Percentiles rank a stretch among this genome's conserved stretches.
Conservation (phyloP, 306 rosid genomes). For the Medicago lupulina region DNA sequence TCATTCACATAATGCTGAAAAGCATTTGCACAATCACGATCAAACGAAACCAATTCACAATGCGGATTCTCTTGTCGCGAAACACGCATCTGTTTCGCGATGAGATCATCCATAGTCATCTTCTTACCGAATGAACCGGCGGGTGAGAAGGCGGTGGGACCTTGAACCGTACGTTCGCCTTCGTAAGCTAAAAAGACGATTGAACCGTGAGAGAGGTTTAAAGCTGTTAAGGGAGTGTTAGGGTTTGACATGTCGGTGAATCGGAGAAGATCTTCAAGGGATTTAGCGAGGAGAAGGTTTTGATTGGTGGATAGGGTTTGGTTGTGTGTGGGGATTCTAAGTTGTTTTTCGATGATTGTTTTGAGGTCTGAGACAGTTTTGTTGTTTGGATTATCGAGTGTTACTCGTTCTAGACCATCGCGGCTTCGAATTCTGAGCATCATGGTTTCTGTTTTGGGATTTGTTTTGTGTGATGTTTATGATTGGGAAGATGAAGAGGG, state of each 20-base stretch:
- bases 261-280: slow-evolving; percentile 63
- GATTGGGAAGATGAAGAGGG: background rate
- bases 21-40: slow-evolving; percentile 87
- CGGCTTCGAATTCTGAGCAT: slow-evolving; percentile 95
- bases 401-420: slow-evolving; percentile 86
- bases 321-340: slow-evolving; percentile 66
- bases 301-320: slow-evolving; percentile 90
- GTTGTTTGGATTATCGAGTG: slow-evolving; percentile 58
- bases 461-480: background rate
- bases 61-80: slow-evolving; percentile 87
- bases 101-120: slow-evolving; percentile 99
- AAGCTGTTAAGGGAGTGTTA: slow-evolving; percentile 55
- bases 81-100: slow-evolving; percentile 92
- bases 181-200: slow-evolving; percentile 73
- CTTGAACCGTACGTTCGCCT: slow-evolving; percentile 78
- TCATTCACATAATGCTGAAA: slow-evolving; percentile 94
- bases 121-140: slow-evolving; percentile 96
- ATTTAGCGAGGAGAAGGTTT: slow-evolving; percentile 73
- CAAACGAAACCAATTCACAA: slow-evolving; percentile 87
- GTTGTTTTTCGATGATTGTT: slow-evolving; percentile 62
- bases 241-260: slow-evolving; percentile 80
- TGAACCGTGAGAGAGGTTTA: slow-evolving; percentile 78
- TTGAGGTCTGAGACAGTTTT: slow-evolving; percentile 70
- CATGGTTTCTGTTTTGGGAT: background rate
- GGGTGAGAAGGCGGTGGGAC: slow-evolving; percentile 62